Conservation (phyloP, 1,139 yeast species). For the Saccharomyces hybrid region DNA sequence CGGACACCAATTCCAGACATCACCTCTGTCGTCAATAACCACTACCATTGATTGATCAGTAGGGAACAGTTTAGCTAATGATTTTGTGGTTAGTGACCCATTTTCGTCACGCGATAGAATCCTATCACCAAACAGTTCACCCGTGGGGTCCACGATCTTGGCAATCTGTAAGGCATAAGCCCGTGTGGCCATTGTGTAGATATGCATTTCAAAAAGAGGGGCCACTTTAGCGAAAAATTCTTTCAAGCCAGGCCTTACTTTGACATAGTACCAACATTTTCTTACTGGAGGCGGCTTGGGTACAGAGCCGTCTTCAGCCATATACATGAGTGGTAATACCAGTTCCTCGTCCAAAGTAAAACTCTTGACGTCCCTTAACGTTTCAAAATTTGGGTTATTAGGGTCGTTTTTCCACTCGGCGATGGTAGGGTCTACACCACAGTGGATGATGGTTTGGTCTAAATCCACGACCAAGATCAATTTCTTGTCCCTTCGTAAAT, state of each 20-base stretch:
- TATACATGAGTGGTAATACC: constrained; percentile 46
- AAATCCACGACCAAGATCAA: constrained; percentile 89
- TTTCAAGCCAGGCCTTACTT: constrained; percentile 78
- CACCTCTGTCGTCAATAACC: constrained; percentile 95
- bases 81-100: constrained; percentile 85
- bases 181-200: constrained; percentile 98
- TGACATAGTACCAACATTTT: constrained; percentile 82
- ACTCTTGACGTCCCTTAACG: constrained; percentile 71
- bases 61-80: constrained; percentile 81
- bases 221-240: constrained; percentile 61
- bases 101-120: constrained; percentile 91
- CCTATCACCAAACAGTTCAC: constrained; percentile 80
- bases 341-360: constrained; percentile 76
- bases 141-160: constrained; percentile 83
- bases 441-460: constrained; percentile 96
- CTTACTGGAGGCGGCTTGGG: constrained; percentile 36
- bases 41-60: constrained; percentile 96
- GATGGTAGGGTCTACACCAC: constrained; percentile 95
- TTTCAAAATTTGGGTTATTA: constrained; percentile 72
- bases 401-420: constrained; percentile 94
- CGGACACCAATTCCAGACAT: constrained; percentile 97
- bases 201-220: constrained; percentile 76
- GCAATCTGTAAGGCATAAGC: constrained; percentile 90
- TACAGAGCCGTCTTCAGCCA: constrained; percentile 41
- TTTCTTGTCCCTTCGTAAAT: constrained; percentile 56